Evolutionary conservation across 306 rosid species (phyloP).

Genomic region (Chamaecrista fasciculata): DNA sequence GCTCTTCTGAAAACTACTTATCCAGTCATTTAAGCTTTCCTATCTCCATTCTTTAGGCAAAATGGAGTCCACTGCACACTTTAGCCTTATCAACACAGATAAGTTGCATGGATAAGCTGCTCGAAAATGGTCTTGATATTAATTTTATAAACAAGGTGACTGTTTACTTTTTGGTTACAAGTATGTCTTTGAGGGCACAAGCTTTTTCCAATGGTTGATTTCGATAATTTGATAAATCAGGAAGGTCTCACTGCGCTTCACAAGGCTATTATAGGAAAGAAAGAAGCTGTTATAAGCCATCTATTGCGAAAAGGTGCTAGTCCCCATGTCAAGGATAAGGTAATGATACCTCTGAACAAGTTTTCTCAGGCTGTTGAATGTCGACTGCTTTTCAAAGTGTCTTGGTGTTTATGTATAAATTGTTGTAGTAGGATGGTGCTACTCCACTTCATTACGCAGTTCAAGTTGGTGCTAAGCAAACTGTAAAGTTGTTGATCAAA

Average conservation of each 20-base stretch:
- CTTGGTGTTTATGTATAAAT: conserved; percentile 26
- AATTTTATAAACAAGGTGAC: conserved; percentile 55
- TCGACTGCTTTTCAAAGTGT: conserved; percentile 13
- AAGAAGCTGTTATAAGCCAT: conserved; percentile 81
- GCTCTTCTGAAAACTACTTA: not conserved
- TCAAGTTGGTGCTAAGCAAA: conserved; percentile 86
- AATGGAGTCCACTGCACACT: conserved; percentile 81
- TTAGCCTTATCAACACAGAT: conserved; percentile 73
- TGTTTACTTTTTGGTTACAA: conserved; percentile 13
- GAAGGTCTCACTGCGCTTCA: conserved; percentile 94
- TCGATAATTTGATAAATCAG: conserved; percentile 50
- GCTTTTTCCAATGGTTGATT: conserved; percentile 18
- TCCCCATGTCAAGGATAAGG: conserved; percentile 81
- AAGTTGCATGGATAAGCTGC: conserved; percentile 63
- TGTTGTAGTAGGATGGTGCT: conserved; percentile 76
- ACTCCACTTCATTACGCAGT: conserved; percentile 95
- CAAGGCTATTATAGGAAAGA: conserved; percentile 74
- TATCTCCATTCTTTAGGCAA: conserved; percentile 47
- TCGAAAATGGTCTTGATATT: conserved; percentile 64
- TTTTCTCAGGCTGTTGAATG: conserved; percentile 6
- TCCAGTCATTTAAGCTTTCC: not conserved
- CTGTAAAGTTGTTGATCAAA: conserved; percentile 81
- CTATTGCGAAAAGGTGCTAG: conserved; percentile 90
- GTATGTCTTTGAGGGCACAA: conserved; percentile 4
- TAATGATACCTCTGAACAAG: conserved; percentile 30